phyloP scores from a whole-genome alignment of 2,329 filamentous ascomycete species.

The Diaporthe sp. region DNA sequence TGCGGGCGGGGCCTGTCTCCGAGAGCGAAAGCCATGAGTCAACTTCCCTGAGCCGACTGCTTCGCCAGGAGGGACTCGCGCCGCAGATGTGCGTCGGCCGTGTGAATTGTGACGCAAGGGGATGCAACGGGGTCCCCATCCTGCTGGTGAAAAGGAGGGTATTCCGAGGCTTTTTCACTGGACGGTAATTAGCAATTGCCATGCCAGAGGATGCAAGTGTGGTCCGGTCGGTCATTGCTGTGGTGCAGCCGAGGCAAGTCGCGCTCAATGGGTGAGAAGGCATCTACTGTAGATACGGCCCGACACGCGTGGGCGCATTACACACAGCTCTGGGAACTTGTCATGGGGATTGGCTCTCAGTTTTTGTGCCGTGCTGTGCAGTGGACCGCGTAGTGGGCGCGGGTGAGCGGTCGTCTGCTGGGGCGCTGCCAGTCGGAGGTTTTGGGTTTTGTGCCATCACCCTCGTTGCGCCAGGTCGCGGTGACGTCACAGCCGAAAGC shows the following conservation, averaged over 20 bases:
- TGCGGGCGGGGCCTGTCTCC: slow-evolving; percentile 26
- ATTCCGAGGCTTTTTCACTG: background rate
- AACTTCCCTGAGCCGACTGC: slow-evolving; percentile 20
- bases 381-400: background rate
- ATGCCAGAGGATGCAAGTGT: background rate
- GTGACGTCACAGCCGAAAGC: slow-evolving; percentile 32
- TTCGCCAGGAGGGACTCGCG: slow-evolving; percentile 28
- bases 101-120: slow-evolving; percentile 26
- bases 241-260: background rate
- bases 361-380: background rate
- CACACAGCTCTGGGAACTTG: background rate
- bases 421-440: slow-evolving; percentile 8
- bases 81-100: slow-evolving; percentile 25
- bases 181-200: background rate
- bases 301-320: background rate
- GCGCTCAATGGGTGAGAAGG: background rate
- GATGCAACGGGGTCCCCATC: background rate
- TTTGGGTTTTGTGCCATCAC: slow-evolving; percentile 7
- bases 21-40: slow-evolving; percentile 26
- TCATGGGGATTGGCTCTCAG: background rate
- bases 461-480: background rate
- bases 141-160: slow-evolving; percentile 12
- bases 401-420: background rate
- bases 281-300: background rate
- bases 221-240: background rate